phyloP scores from a whole-genome alignment of 306 rosid species.

The Heteromeles arbutifolia region DNA sequence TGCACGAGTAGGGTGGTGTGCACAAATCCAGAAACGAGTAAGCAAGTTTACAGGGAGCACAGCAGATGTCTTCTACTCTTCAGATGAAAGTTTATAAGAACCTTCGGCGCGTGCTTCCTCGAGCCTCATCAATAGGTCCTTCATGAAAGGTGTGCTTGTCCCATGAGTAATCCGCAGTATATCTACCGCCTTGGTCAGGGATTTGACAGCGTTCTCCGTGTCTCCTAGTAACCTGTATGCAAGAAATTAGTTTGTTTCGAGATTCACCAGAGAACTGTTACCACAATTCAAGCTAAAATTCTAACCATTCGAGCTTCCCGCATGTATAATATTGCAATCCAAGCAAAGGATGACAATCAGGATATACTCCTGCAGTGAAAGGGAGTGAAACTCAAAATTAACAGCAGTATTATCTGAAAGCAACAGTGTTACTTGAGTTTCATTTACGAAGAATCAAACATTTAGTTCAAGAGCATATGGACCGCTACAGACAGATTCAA shows the following conservation, averaged over 20 bases:
- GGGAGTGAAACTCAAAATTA: slow-evolving; percentile 9
- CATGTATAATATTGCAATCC: slow-evolving; percentile 85
- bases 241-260: not conserved
- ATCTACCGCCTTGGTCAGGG: slow-evolving; percentile 62
- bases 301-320: slow-evolving; percentile 95
- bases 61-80: slow-evolving; percentile 9
- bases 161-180: slow-evolving; percentile 79
- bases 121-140: slow-evolving; percentile 60
- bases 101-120: slow-evolving; percentile 93
- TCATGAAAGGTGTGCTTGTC: slow-evolving; percentile 58
- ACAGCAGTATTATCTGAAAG: not conserved
- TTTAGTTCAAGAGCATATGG: too few species aligned
- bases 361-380: slow-evolving; percentile 61
- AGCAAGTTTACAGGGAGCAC: not conserved
- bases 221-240: slow-evolving; percentile 61
- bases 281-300: slow-evolving; percentile 1
- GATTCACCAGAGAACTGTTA: not conserved
- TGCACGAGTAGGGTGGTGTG: too few species aligned
- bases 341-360: slow-evolving; percentile 72
- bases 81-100: slow-evolving; percentile 44
- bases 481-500: too few species aligned
- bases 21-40: not conserved
- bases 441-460: too few species aligned
- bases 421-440: too few species aligned
- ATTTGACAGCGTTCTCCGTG: slow-evolving; percentile 54